These are phyloP conservation scores for Fonsecaea erecta DNA, from an alignment of 2,329 filamentous ascomycete species.

Conservation along the genomic window DNA sequence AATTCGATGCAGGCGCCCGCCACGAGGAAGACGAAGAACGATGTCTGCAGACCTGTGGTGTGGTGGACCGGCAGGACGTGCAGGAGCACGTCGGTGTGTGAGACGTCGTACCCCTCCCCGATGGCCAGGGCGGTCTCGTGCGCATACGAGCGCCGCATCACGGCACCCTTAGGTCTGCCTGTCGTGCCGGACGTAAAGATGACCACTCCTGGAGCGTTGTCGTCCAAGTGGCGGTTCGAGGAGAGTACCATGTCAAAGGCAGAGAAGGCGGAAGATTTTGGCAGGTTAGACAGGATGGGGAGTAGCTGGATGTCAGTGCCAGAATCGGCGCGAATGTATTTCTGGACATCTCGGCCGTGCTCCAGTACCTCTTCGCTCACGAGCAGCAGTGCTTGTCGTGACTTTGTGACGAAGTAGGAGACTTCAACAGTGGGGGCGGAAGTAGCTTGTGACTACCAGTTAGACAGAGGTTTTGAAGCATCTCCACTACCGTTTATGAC, in stretches of 20 bases:
- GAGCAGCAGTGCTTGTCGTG: conserved; percentile 3
- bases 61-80: conserved; percentile 41
- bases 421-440: not conserved
- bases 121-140: conserved; percentile 34
- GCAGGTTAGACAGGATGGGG: conserved; percentile 30
- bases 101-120: conserved; percentile 34
- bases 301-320: conserved; percentile 30
- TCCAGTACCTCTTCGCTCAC: too few relatives aligned
- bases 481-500: too few relatives aligned
- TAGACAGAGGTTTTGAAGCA: too few relatives aligned
- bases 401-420: conserved; percentile 11
- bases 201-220: conserved; percentile 28
- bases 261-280: not conserved
- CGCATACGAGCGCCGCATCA: conserved; percentile 25
- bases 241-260: conserved; percentile 7
- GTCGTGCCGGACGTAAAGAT: conserved; percentile 40
- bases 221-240: conserved; percentile 1
- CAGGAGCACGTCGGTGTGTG: conserved; percentile 40
- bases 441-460: not conserved
- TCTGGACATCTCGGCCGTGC: too few relatives aligned
- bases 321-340: too few relatives aligned
- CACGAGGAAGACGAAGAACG: conserved; percentile 44
- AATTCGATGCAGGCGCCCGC: conserved; percentile 49
- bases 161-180: conserved; percentile 35
- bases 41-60: conserved; percentile 37